These are phyloP conservation scores for Cerrena zonata DNA, from an alignment of 1,284 basidiomycete species.

Conservation along the genomic window DNA sequence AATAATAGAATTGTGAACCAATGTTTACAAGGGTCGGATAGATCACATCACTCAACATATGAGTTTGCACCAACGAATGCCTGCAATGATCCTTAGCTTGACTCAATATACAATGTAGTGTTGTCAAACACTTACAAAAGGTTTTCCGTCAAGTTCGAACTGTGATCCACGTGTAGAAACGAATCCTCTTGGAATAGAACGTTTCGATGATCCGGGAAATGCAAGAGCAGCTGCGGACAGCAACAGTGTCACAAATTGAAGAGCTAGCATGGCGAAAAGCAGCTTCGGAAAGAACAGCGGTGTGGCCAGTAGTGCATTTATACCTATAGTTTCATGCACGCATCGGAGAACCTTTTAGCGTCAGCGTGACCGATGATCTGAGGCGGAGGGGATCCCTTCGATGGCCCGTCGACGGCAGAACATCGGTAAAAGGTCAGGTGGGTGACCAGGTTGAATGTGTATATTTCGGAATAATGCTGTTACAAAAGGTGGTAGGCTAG, in stretches of 20 bases:
- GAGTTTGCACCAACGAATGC: constrained; percentile 38
- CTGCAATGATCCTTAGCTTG: constrained; percentile 15
- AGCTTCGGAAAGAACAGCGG: no score
- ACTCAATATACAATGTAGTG: not conserved
- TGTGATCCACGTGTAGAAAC: constrained; percentile 37
- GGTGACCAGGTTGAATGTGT: not conserved
- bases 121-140: constrained; percentile 32
- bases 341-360: not conserved
- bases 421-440: constrained; percentile 11
- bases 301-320: not conserved
- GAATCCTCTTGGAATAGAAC: constrained; percentile 30
- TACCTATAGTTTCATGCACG: not conserved
- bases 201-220: not conserved
- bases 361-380: not conserved
- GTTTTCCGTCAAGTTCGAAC: constrained; percentile 43
- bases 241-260: constrained; percentile 1
- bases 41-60: constrained; percentile 25
- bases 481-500: no score
- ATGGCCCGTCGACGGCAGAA: constrained; percentile 7
- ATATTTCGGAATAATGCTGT: no score
- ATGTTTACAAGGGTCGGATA: no score
- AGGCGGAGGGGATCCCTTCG: not conserved
- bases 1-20: no score
- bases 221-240: not conserved
- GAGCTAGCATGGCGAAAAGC: not conserved